Evolutionary conservation across 192 early-diverging fungal species (phyloP), one percentile per base, ranked within the genome.

Genomic region (Dissophora globulifera): DNA sequence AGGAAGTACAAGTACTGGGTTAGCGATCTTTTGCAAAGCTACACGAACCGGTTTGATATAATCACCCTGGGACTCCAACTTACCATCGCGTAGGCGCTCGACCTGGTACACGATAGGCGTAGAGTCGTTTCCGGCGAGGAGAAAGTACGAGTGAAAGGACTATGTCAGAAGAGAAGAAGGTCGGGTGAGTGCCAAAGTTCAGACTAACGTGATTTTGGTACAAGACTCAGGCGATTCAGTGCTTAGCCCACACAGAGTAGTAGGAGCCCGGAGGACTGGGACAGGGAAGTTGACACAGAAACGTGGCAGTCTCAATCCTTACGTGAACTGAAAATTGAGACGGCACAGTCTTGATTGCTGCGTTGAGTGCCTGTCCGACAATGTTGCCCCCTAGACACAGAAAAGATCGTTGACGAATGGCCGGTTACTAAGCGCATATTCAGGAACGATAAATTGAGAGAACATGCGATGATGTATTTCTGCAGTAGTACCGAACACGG

Each of bases 81-180:
- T 63, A 78, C 92, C 93, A 69, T 95, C 89, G 5, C 93, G 80
- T 16, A 92, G 48, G 29, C 86, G 84, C 38, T 85, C 81, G 2
- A 96, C 93, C 17, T 89, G 80, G 75, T 93, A 96, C 0, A 93
- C 58, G 56, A 96, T 95, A 23, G 93, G 94, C 0, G 88, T 83
- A 23, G 83, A 66, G 50, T 85, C 85, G 50, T 90, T 84, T 4
- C 93, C 95, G 8, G 93, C 83, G 4, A 94, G 72, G 26, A 97
- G 66, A 69, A 97, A 97, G 78, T 97, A 95, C 67, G 86, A 92
- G 68, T 97, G 94, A 10, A 97, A 76, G 4, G 94, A 95, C 83
- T 85, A 84, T 2, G 25, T 43, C 12, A 43, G 27, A 43, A 27
- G 43, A 45, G 42, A 51, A 30, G 48, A 40, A 22, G 48, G 23